Evolutionary conservation across 2,329 filamentous ascomycete genomes (phyloP), one percentile per base, ranked within the genome.

Genomic region (Trichophyton equinum): DNA sequence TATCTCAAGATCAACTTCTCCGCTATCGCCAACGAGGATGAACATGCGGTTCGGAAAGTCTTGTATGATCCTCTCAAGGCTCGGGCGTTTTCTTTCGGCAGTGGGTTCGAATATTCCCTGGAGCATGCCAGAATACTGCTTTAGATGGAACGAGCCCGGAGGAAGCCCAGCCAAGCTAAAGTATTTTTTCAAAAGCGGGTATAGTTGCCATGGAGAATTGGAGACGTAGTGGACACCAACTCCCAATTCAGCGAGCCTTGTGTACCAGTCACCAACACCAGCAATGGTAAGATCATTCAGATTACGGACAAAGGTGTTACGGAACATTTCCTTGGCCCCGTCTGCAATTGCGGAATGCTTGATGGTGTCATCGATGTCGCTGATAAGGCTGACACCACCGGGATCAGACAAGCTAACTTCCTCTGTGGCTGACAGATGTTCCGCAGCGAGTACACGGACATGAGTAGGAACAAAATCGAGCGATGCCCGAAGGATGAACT

Each of bases 131-230:
- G 85, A 89, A 73, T 99, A 99, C 66, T 95, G 90, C 73, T 99
- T 99, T 66, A 99, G 74, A 71, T 99, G 95, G 66, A 97, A 88
- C 0, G 92, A 96, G 0, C 94, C 95, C 0, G 83, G 83, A 0
- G 94, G 94, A 1, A 99, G 77, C 1, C 88, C 88, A 5, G 88
- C 88, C 46, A 87, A 75, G 65, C 85, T 84, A 72, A 97, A 95
- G 71, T 88, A 99, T 59, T 83, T 89, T 4, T 89, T 87, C 9
- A 99, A 77, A 1, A 97, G 84, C 0, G 94, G 94, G 68, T 89
- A 99, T 5, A 99, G 81, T 72, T 99, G 95, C 95, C 95, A 99
- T 0, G 94, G 94, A 58, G 92, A 95, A 74, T 99, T 99, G n/a
- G 94, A 99, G 65, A 96, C 95, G 72, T 99, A 99, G 71, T 99